Evolutionary conservation across 2,329 filamentous ascomycete genomes (phyloP), one percentile per base, ranked within the genome.

Genomic region (Ophiostoma tasmaniense): DNA sequence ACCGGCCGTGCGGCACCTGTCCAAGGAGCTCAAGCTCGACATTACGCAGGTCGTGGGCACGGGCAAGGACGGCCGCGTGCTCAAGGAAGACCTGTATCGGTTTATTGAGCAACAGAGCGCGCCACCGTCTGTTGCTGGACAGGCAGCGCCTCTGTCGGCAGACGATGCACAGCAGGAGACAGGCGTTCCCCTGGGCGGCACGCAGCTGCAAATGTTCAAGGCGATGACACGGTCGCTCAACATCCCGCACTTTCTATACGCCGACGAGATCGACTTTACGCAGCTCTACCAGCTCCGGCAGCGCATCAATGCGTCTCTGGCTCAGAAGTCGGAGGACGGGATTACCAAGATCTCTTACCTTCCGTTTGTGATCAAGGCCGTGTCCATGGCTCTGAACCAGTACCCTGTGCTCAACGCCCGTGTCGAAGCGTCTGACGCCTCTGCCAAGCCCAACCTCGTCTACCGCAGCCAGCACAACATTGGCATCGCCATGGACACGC

Each of bases 211-310:
- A 76, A 99, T 99, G 95, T 98, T 97, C 87, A 97, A 96, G 81
- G 86, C 89, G 71, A 99, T 99, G 95, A 97, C 94, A 17, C 88
- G 88, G 70, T 97, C 94, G 2, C 85, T 99, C 72, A 87, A 80
- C 66, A 98, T 97, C 74, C 95, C 95, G 0, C 95, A 98, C 79
- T 97, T 99, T 80, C 87, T 98, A 71, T 99, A 96, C 80, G 90
- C 92, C 52, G 93, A 97, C 79, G 91, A 94, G 76, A 83, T 97
- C 66, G 90, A 96, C 80, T 89, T 97, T 77, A 89, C 90, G 61
- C 82, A 85, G 52, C 85, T 99, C 4, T 87, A 88, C 70, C 80
- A 85, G 66, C 84, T 97, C 67, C 91, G 95, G 64, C 82, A 83
- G 71, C 89, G 87, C 65, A 85, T 97, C 70, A 96, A 96, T 79